A percentile compares a stretch with the other conserved stretches of the same genome.
These are phyloP conservation scores for Aspergillus costaricaensis DNA, from an alignment of 2,329 filamentous ascomycete species.

Conservation along the genomic window DNA sequence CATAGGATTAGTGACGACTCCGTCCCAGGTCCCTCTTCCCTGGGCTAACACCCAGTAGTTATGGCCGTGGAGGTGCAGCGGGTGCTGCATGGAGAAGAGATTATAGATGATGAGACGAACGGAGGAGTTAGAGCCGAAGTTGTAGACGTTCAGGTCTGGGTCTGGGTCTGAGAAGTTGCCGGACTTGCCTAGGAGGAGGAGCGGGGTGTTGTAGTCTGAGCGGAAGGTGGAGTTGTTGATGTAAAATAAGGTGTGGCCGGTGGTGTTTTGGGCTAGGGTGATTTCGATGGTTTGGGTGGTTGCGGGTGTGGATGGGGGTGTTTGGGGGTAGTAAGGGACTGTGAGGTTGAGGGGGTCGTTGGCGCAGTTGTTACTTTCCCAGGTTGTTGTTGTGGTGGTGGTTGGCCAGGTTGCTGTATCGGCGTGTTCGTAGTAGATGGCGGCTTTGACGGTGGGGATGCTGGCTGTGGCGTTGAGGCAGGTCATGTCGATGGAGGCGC, in stretches of 20 bases:
- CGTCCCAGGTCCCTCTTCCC: not conserved
- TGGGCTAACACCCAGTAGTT: conserved; percentile 12
- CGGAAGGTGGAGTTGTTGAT: conserved; percentile 3
- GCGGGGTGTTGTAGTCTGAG: not conserved
- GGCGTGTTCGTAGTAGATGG: not conserved
- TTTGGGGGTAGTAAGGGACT: not conserved
- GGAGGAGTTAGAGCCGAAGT: not conserved
- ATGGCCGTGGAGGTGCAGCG: conserved; percentile 14
- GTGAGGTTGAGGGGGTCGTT: not conserved
- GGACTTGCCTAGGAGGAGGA: not conserved
- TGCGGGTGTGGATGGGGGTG: not conserved
- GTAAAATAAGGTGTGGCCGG: not conserved
- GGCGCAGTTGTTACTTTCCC: conserved; percentile 4
- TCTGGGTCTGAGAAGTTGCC: not conserved
- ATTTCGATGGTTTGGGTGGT: not conserved
- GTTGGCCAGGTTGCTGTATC: not conserved
- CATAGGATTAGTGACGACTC: not conserved
- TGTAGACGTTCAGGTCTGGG: not conserved
- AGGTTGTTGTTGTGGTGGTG: not conserved
- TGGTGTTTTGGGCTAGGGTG: not conserved
- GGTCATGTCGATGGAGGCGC: conserved; percentile 9
- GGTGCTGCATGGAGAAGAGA: conserved; percentile 4
- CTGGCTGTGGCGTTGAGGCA: not conserved
- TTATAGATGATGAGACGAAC: conserved; percentile 3
- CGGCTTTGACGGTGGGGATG: not conserved